Evolutionary conservation across 257 asterid species (phyloP).

Genomic region (Thymus mandschuricus): DNA sequence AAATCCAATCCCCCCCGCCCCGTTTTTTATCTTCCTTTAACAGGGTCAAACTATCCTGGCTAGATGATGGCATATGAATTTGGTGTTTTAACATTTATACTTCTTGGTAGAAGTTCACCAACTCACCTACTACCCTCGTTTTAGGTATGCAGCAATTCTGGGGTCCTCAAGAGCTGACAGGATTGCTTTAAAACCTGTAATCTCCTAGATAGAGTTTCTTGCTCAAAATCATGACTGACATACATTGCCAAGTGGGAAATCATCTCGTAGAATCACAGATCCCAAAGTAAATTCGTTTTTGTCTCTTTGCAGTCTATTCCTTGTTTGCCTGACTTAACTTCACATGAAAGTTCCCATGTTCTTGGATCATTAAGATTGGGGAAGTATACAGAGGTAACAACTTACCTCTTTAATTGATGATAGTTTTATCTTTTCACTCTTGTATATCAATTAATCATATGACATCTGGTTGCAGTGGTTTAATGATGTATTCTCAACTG

Average conservation of each 20-base stretch:
- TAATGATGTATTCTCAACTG: constrained; percentile 90
- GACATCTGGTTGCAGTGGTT: constrained; percentile 68
- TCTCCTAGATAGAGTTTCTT: constrained; percentile 23
- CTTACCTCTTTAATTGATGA: constrained; percentile 26
- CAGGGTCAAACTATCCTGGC: constrained; percentile 11
- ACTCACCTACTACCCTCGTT: constrained; percentile 33
- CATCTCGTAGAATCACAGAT: constrained; percentile 25
- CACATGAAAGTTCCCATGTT: constrained; percentile 46
- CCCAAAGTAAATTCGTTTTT: constrained; percentile 21
- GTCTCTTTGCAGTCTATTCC: constrained; percentile 71
- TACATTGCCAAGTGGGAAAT: constrained; percentile 18
- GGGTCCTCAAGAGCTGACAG: constrained; percentile 77
- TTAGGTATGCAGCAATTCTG: constrained; percentile 95
- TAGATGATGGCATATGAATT: constrained; percentile 20
- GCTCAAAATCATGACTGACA: constrained; percentile 20
- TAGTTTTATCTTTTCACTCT: constrained; percentile 21
- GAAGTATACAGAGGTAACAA: constrained; percentile 83
- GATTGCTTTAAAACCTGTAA: constrained; percentile 85
- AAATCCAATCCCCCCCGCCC: too few relatives aligned
- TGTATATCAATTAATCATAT: constrained; percentile 28
- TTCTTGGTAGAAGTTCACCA: constrained; percentile 26
- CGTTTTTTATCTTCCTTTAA: background rate
- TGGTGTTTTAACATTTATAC: constrained; percentile 6
- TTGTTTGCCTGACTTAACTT: constrained; percentile 74
- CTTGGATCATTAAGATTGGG: constrained; percentile 73